Conservation (phyloP, 176 grass and related monocot genomes). For the Oryza coarctata region DNA sequence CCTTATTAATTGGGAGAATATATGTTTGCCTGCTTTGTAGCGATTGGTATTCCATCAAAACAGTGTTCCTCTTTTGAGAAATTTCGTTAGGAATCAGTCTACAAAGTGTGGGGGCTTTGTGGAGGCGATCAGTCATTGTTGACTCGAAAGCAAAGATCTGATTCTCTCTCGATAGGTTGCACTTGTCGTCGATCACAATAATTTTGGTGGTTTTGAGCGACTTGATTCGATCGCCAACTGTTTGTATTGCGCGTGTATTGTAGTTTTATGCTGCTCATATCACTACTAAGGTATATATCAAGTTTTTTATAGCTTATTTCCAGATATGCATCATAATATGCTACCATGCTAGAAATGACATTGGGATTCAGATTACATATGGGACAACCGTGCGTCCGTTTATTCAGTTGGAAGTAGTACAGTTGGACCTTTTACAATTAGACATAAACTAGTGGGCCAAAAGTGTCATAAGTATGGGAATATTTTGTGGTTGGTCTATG, state of each 20-base stretch:
- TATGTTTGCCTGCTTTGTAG: not conserved
- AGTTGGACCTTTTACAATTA: not conserved
- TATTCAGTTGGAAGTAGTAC: not conserved
- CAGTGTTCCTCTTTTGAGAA: not conserved
- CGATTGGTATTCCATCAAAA: not conserved
- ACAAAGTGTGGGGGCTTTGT: slow-evolving; percentile 18
- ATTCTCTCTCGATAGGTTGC: slow-evolving; percentile 10
- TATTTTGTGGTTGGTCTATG: not conserved
- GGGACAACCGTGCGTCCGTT: not conserved
- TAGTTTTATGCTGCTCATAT: not conserved
- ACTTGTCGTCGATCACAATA: not conserved
- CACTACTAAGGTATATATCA: not conserved
- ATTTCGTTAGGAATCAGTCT: not conserved
- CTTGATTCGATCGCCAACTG: slow-evolving; percentile 18
- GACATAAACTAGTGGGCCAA: not conserved
- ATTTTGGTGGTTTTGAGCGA: not conserved
- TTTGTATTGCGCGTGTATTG: not conserved
- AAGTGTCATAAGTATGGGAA: not conserved
- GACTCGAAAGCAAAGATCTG: slow-evolving; percentile 23
- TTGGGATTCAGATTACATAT: not conserved
- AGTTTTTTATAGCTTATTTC: not conserved
- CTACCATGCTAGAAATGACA: not conserved
- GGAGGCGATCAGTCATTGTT: slow-evolving; percentile 1
- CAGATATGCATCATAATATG: not conserved
- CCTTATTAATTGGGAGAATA: not conserved